Conservation (phyloP, 768 basidiomycete genomes). For the Dentipellis sp. region DNA sequence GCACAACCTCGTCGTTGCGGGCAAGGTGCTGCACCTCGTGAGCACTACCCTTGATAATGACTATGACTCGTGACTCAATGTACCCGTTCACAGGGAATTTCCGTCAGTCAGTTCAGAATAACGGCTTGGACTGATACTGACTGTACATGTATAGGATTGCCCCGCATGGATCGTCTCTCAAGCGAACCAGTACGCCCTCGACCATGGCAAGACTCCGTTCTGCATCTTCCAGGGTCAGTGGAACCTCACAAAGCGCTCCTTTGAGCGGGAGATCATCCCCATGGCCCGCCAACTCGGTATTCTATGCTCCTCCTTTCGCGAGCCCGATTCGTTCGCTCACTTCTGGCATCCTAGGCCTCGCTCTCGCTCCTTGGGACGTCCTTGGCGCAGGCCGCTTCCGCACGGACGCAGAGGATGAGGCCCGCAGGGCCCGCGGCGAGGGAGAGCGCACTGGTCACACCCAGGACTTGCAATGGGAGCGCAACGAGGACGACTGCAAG, state of each 20-base stretch:
- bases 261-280: slow-evolving; percentile 34
- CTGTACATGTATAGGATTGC: slow-evolving; percentile 9
- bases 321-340: no score
- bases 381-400: slow-evolving; percentile 31
- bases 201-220: slow-evolving; percentile 31
- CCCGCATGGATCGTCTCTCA: slow-evolving; percentile 30
- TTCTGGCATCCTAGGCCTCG: no score
- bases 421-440: slow-evolving; percentile 21
- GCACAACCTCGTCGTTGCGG: slow-evolving; percentile 29
- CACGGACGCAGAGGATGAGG: slow-evolving; percentile 28
- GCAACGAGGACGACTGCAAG: slow-evolving; percentile 9
- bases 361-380: slow-evolving; percentile 27
- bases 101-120: neutral
- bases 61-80: no score
- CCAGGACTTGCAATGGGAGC: slow-evolving; percentile 2
- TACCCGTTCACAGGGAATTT: slow-evolving; percentile 4
- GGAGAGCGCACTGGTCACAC: slow-evolving; percentile 22
- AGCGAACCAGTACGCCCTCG: slow-evolving; percentile 28
- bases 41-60: neutral
- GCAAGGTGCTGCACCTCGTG: slow-evolving; percentile 35
- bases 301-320: no score
- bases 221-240: slow-evolving; percentile 33
- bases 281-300: slow-evolving; percentile 21
- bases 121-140: no score
- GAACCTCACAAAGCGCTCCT: slow-evolving; percentile 23